A percentile compares a stretch with the other conserved stretches of the same genome.
These are phyloP conservation scores for Acanthamoeba triangularis DNA, from an alignment of 208 protist species.

Conservation along the genomic window DNA sequence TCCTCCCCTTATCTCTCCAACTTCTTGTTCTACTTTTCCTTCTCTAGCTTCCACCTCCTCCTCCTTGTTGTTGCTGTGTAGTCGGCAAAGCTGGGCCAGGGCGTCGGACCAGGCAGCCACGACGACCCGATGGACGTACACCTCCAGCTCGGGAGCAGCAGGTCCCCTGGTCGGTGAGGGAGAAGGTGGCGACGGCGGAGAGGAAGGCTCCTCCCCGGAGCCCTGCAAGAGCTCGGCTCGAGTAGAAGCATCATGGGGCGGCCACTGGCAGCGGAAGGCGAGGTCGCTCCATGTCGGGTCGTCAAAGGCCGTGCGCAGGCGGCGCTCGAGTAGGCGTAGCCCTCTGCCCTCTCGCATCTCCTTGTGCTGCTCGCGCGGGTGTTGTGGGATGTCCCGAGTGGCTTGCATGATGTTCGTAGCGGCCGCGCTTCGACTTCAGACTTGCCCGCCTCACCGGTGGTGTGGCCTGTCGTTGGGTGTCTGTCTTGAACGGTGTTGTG, in stretches of 20 bases:
- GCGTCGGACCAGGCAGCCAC: neutral
- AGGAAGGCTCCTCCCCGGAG: neutral
- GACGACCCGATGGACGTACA: neutral
- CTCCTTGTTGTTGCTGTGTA: neutral
- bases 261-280: conserved; percentile 13
- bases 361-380: neutral
- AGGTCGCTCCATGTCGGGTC: conserved; percentile 27
- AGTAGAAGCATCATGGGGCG: neutral
- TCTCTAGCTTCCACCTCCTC: neutral
- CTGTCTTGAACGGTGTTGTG: too few species aligned
- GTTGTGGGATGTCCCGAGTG: too few species aligned
- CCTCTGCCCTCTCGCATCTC: neutral
- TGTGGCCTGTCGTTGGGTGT: too few species aligned
- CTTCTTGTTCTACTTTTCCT: neutral
- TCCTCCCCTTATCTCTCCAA: neutral
- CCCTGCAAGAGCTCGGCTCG: neutral
- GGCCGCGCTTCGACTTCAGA: too few species aligned
- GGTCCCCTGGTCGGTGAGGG: neutral
- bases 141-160: neutral
- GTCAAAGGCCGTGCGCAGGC: neutral
- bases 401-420: too few species aligned
- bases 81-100: neutral
- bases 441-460: too few species aligned
- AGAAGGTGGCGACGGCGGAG: neutral
- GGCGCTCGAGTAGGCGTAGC: neutral